Base-by-base conservation (phyloP, 768 basidiomycete species). In the Chalciporus piperatus region DNA sequence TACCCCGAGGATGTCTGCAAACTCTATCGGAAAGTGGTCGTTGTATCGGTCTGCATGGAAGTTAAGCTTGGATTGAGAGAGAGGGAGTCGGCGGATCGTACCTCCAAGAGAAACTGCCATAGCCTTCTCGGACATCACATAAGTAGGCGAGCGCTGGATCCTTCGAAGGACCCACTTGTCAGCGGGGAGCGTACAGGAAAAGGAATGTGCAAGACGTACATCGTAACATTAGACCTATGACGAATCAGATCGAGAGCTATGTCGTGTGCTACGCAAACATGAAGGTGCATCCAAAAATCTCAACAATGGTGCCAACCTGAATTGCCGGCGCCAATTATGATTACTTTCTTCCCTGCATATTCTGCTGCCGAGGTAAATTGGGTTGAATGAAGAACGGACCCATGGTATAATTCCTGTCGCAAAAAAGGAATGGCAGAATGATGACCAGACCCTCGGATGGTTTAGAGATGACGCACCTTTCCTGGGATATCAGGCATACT, bases 311-410 rank as follows among this genome's bases (percentile, higher is more conserved):
- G 25, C 37, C 46, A 46, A 79, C 79, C 80, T 37, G 84, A 84
- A 41, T 78, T 85, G 43, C 80, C 77, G 13, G 85, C 77, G 5
- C 86, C 85, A 8, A 89, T 70, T 7, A 88, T 73, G 5, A 87
- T 72, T 4, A 76, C 84, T 57, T 81, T 85, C 72, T 86, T 87
- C 10, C 83, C 83, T 11, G 58, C 51, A 58, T 78, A 76, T 7
- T 76, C 78, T 1, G 61, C 47, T 0, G 76, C 79, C 13, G 69
- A 70, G 14, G 69, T 77, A 61, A 79, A 79, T 20, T 73, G 55
- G 2, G 72, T 68, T 0, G 84, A 85, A 60, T 89, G 85, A 5
- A 79, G 47, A 7, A 80, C 56, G 17, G 71, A 57, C 9, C 85
- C 83, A 55, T 71, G 74, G 66, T 81, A 85, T 6, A 61, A 63